Evolutionary conservation across 73 alveolate genomes (phyloP), one percentile per base, ranked within the genome.

Genomic region (Paramecium biaurelia): DNA sequence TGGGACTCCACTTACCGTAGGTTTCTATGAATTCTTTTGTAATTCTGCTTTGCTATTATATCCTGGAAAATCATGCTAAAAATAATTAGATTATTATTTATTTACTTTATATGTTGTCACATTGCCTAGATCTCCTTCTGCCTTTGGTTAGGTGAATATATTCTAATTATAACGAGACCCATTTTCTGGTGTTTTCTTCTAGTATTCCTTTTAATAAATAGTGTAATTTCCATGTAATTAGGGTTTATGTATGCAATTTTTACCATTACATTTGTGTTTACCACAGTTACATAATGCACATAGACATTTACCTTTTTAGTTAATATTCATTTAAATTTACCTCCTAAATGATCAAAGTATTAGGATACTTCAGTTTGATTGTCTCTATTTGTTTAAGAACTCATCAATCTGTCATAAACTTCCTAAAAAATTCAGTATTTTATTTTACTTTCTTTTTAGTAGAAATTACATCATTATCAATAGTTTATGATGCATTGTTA

Each of bases 271-370:
- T 79, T 79, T 79, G 14, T 79, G 90, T 45, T 42, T 79, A 5
- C 90, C 90, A 79, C 90, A 79, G 90, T 79, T 79, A 79, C 90
- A 79, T 20, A 79, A 42, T 43, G 90, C 70, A 43, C 90, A 79
- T 41, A 79, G 47, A 47, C 90, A 79, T 45, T 79, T 79, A 2
- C 90, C 87, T 74, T 34, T 30, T 14, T 58, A n/a, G 1, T 28
- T 23, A 35, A 32, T 34, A 37, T 74, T 15, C n/a, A 28, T 5
- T 41, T 2, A 74, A 53, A 1, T 20, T 18, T 74, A 74, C 87
- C 90, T 79, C 90, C 90, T 18, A 79, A 45, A 47, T 79, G 90
- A 34, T 79, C 90, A 79, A 42, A 79, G 49, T 79, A 79, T 63
- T 26, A 24, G 12, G 84, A 63, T 12, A 63, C 45, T 63, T 63